These are phyloP conservation scores for Fusarium euwallaceae DNA, from an alignment of 2,329 filamentous ascomycete genomes.

Conservation along the genomic window DNA sequence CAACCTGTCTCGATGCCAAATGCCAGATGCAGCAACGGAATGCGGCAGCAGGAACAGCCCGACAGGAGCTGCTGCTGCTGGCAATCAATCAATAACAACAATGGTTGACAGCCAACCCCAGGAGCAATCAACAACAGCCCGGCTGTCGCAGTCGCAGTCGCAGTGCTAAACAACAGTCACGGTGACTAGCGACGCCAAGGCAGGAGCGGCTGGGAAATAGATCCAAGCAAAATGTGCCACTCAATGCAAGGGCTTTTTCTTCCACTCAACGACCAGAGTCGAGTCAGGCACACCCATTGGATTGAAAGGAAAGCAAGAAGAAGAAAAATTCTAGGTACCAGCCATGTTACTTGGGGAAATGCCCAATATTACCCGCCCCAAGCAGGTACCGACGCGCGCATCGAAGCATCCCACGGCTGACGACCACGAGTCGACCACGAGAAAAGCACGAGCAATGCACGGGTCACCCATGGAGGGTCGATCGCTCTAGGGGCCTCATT, in stretches of 20 bases:
- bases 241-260: conserved; percentile 30
- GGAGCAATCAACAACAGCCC: background rate
- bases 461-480: conserved; percentile 26
- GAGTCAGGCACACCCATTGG: conserved; percentile 18
- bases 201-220: conserved; percentile 8
- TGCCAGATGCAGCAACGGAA: conserved; percentile 22
- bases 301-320: background rate
- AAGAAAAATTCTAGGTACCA: background rate
- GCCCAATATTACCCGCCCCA: conserved; percentile 17
- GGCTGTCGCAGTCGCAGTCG: background rate
- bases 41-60: background rate
- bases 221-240: conserved; percentile 7
- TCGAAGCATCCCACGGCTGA: background rate
- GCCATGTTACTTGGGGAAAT: conserved; percentile 6
- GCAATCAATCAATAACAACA: background rate
- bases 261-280: conserved; percentile 12
- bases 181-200: conserved; percentile 6
- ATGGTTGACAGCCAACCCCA: background rate
- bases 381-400: conserved; percentile 20
- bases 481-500: conserved; percentile 34
- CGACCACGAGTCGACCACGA: conserved; percentile 32
- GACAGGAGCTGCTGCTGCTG: background rate
- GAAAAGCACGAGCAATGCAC: conserved; percentile 28
- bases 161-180: background rate
- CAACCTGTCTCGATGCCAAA: conserved; percentile 12